Percentiles rank a stretch among this genome's conserved stretches.
These are phyloP conservation scores for Diaporthe sp. DNA, from an alignment of 2,329 filamentous ascomycete genomes.

Conservation along the genomic window DNA sequence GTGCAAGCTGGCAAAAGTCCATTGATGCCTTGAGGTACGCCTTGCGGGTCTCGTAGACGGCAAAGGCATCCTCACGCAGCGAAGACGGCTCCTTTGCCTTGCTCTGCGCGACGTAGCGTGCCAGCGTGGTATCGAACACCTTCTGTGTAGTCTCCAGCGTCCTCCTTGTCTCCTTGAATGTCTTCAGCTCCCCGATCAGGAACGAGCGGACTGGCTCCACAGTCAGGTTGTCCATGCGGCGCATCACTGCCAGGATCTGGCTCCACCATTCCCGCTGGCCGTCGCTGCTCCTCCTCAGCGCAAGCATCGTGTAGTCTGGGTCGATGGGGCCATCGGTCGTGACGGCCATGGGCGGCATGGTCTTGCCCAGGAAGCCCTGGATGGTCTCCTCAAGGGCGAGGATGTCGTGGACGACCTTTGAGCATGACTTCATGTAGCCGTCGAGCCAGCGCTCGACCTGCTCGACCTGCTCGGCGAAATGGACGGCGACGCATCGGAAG, in stretches of 20 bases:
- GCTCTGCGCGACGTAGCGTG: conserved; percentile 85
- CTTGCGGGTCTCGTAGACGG: conserved; percentile 92
- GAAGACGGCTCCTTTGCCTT: conserved; percentile 95
- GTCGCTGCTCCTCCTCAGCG: conserved; percentile 87
- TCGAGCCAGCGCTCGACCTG: conserved; percentile 93
- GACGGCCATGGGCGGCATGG: conserved; percentile 75
- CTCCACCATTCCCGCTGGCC: conserved; percentile 91
- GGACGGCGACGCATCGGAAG: conserved; percentile 87
- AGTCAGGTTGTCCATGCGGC: conserved; percentile 81
- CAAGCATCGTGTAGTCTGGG: conserved; percentile 93
- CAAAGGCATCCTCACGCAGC: conserved; percentile 93
- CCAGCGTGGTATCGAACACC: conserved; percentile 83
- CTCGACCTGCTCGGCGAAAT: conserved; percentile 94
- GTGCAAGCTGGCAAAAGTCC: conserved; percentile 91
- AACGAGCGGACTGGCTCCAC: conserved; percentile 87
- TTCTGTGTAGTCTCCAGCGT: conserved; percentile 85
- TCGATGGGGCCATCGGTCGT: conserved; percentile 89
- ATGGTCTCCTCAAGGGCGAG: conserved; percentile 83
- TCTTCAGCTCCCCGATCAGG: conserved; percentile 81
- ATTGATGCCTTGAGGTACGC: conserved; percentile 91
- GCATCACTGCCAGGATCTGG: conserved; percentile 79
- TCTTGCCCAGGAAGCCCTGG: conserved; percentile 80
- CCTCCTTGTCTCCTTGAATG: conserved; percentile 87
- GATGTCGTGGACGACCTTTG: conserved; percentile 72
- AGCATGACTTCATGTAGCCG: conserved; percentile 66